Conservation (phyloP, 495 filamentous ascomycete species). For the Endocarpon pusillum region DNA sequence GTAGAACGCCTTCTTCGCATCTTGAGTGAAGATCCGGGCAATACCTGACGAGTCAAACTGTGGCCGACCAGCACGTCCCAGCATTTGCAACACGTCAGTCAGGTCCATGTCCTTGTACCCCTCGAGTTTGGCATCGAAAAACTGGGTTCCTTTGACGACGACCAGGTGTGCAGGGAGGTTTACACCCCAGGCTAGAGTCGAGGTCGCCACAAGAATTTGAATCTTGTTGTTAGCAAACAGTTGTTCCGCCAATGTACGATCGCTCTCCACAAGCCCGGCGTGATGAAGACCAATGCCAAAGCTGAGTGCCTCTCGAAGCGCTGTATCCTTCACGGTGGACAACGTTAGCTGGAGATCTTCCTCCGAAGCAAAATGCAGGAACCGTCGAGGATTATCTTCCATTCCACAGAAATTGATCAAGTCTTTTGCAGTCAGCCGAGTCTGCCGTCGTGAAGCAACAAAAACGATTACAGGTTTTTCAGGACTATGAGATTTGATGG, state of each 20-base stretch:
- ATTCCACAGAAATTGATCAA: slow-evolving; percentile 94
- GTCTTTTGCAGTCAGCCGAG: slow-evolving; percentile 84
- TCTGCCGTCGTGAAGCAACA: slow-evolving; percentile 89
- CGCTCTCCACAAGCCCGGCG: slow-evolving; percentile 87
- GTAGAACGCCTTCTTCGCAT: slow-evolving; percentile 98
- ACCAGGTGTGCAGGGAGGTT: slow-evolving; percentile 95
- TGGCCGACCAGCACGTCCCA: slow-evolving; percentile 85
- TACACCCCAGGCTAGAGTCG: slow-evolving; percentile 94
- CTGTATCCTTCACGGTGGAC: slow-evolving; percentile 74
- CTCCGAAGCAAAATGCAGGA: slow-evolving; percentile 83
- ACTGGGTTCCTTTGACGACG: slow-evolving; percentile 96
- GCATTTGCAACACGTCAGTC: slow-evolving; percentile 96
- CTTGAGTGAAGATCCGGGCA: slow-evolving; percentile 91
- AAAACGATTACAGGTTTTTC: slow-evolving; percentile 97
- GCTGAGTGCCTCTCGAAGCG: slow-evolving; percentile 73
- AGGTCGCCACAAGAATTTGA: slow-evolving; percentile 90
- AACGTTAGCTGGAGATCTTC: slow-evolving; percentile 81
- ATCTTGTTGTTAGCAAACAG: slow-evolving; percentile 97
- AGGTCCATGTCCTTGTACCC: slow-evolving; percentile 98
- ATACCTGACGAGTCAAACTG: slow-evolving; percentile 95
- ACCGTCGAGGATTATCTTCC: slow-evolving; percentile 92
- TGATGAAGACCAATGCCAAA: slow-evolving; percentile 97
- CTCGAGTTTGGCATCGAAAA: slow-evolving; percentile 94
- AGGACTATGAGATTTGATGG: slow-evolving; percentile 88
- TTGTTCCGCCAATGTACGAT: slow-evolving; percentile 80